These are phyloP conservation scores for Diophrys sp. DNA, from an alignment of 73 alveolate genomes.

Conservation along the genomic window DNA sequence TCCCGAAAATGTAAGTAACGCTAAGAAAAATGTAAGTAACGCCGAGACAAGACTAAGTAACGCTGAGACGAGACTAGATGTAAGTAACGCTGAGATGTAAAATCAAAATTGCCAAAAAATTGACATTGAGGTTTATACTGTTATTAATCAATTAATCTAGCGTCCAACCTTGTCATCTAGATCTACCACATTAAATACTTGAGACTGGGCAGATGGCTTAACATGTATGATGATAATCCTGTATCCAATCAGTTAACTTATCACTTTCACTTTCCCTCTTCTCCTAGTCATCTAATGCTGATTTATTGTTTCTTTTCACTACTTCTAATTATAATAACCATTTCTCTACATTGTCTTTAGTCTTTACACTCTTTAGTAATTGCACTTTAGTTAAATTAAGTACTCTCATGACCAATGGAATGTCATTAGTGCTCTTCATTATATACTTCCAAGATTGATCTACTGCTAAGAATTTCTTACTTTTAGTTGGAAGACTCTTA, in stretches of 20 bases:
- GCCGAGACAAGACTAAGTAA: no score
- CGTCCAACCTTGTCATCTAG: no score
- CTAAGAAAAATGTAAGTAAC: no score
- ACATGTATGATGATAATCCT: constrained; percentile 68
- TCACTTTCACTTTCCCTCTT: constrained; percentile 57
- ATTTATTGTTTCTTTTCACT: constrained; percentile 74
- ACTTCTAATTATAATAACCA: constrained; percentile 91
- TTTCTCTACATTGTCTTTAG: constrained; percentile 90
- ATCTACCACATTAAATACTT: constrained; percentile 79
- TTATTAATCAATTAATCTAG: no score
- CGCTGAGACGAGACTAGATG: no score
- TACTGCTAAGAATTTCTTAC: constrained; percentile 37
- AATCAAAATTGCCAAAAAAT: no score
- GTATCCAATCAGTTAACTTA: constrained; percentile 82
- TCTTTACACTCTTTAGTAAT: constrained; percentile 78
- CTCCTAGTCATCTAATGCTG: constrained; percentile 75
- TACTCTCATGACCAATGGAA: constrained; percentile 27
- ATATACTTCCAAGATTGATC: constrained; percentile 67
- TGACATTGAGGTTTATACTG: no score
- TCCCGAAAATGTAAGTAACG: no score
- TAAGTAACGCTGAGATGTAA: no score
- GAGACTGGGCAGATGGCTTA: constrained; percentile 81
- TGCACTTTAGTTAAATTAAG: constrained; percentile 43
- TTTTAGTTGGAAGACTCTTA: constrained; percentile 74
- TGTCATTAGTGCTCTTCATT: constrained; percentile 63